Evolutionary conservation across 148 eudicot genomes (phyloP).

Genomic region (Arctostaphylos glauca): DNA sequence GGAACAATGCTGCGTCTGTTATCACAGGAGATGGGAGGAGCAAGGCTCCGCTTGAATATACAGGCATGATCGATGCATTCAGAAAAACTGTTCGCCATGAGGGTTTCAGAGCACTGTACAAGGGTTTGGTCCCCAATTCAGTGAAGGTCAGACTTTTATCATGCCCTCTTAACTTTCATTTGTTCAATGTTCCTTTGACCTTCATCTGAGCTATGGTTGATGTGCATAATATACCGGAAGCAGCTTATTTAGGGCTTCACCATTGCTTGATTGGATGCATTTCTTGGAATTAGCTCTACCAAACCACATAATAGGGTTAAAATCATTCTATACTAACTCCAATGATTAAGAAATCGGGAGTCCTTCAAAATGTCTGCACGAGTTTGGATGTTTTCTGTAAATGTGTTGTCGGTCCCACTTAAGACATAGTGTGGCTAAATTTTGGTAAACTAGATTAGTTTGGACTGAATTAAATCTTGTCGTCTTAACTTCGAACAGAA

Average conservation of each 20-base stretch:
- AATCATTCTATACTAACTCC: neutral
- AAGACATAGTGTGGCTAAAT: neutral
- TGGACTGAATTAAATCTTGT: neutral
- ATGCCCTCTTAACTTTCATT: neutral
- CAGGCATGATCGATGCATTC: constrained; percentile 88
- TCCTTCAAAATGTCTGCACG: neutral
- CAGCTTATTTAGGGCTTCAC: neutral
- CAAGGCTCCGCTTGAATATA: constrained; percentile 68
- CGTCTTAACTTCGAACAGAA: neutral
- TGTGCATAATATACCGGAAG: neutral
- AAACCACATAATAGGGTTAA: neutral
- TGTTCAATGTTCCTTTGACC: neutral
- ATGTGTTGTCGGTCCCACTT: neutral
- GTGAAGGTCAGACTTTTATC: constrained; percentile 66
- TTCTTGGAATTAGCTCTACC: neutral
- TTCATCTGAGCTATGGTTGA: neutral
- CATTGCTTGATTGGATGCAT: neutral
- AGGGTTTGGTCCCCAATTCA: constrained; percentile 93
- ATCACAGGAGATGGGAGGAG: constrained; percentile 72
- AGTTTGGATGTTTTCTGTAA: neutral
- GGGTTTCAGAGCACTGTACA: constrained; percentile 83
- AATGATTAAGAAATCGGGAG: neutral
- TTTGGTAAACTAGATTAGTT: neutral
- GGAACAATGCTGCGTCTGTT: constrained; percentile 75
- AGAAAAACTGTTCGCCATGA: constrained; percentile 77